These are phyloP conservation scores for Tuber magnatum DNA, from an alignment of 495 filamentous ascomycete species.

Conservation along the genomic window DNA sequence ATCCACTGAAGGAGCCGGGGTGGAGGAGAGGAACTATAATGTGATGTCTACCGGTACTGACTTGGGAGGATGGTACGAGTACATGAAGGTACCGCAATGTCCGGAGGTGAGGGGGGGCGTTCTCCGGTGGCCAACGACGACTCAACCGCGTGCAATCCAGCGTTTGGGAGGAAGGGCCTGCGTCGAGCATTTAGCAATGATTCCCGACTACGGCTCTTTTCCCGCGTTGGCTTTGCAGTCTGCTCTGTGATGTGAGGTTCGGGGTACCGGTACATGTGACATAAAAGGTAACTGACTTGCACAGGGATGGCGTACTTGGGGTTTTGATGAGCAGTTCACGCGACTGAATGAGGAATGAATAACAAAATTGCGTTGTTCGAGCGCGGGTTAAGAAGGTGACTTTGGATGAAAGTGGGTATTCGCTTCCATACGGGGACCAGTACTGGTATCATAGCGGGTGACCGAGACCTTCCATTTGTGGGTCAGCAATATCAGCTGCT, in stretches of 20 bases:
- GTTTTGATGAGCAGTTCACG: neutral
- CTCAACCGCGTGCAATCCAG: neutral
- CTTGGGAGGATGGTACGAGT: neutral
- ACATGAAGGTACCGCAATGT: neutral
- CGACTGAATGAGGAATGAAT: neutral
- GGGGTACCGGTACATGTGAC: neutral
- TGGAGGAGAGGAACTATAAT: neutral
- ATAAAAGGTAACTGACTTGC: neutral
- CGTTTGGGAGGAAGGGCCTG: neutral
- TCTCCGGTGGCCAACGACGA: neutral
- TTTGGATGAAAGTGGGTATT: neutral
- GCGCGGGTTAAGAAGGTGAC: neutral
- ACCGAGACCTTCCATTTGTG: too few species aligned
- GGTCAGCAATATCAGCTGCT: too few species aligned
- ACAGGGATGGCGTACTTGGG: neutral
- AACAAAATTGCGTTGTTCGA: neutral
- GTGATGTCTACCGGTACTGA: neutral
- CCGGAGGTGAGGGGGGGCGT: neutral
- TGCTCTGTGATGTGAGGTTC: neutral
- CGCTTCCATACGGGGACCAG: too few species aligned
- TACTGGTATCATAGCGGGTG: too few species aligned
- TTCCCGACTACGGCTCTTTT: neutral
- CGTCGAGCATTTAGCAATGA: neutral
- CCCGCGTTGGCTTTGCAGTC: neutral
- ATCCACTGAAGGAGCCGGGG: too few species aligned